Evolutionary conservation across 2,329 filamentous ascomycete genomes (phyloP).

Genomic region (Knoxdaviesia proteae): DNA sequence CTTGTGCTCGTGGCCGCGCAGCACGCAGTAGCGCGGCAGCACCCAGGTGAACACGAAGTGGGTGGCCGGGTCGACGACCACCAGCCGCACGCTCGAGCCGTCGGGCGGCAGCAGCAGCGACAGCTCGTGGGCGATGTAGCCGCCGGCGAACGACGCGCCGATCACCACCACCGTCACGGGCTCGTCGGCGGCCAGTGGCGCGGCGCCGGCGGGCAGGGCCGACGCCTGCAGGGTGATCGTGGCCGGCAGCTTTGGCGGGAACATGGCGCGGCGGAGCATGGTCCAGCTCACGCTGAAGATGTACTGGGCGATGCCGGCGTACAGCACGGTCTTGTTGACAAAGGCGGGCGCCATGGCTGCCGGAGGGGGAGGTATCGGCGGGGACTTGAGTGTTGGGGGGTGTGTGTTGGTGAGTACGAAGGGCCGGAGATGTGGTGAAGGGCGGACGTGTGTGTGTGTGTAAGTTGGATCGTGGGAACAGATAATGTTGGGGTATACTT

Average conservation of each 20-base stretch:
- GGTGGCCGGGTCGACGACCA: constrained; percentile 36
- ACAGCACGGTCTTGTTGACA: constrained; percentile 11
- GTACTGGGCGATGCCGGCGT: constrained; percentile 11
- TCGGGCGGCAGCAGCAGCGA: constrained; percentile 24
- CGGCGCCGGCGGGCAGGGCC: constrained; percentile 1
- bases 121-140: constrained; percentile 24
- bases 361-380: no score
- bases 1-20: constrained; percentile 30
- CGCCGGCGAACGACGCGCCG: constrained; percentile 37
- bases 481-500: no score
- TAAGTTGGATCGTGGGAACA: no score
- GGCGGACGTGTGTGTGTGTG: no score
- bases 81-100: constrained; percentile 21
- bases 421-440: no score
- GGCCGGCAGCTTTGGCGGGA: no score
- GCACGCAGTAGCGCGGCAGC: constrained; percentile 36
- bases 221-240: constrained; percentile 2
- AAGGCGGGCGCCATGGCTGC: not conserved
- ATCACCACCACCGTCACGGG: constrained; percentile 30
- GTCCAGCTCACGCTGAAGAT: constrained; percentile 8
- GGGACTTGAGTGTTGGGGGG: no score
- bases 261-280: constrained; percentile 7
- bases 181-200: constrained; percentile 4
- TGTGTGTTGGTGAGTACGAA: no score
- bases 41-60: constrained; percentile 42